phyloP scores from a whole-genome alignment of 139 green algal species.

The Chlamydomonas incerta region DNA sequence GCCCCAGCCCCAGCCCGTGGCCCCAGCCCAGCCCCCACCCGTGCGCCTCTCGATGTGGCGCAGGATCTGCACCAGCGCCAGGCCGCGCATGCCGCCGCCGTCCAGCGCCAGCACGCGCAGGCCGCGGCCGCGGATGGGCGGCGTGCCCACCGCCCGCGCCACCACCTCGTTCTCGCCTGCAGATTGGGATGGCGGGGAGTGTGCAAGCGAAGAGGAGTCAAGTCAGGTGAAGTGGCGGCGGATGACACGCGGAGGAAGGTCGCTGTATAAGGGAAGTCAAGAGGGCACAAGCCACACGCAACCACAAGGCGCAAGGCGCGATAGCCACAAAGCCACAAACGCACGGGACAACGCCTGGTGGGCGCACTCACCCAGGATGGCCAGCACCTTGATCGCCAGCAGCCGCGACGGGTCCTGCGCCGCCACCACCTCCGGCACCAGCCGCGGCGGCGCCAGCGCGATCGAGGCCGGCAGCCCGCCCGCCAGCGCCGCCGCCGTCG shows the following conservation, averaged over 20 bases:
- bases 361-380: slow-evolving; percentile 75
- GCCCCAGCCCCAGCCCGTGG: too few relatives aligned
- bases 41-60: slow-evolving; percentile 75
- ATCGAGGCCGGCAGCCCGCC: slow-evolving; percentile 6
- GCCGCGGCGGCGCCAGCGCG: slow-evolving; percentile 1
- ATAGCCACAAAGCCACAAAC: too few relatives aligned
- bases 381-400: slow-evolving; percentile 76
- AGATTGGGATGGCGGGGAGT: not conserved
- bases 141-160: slow-evolving; percentile 61
- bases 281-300: too few relatives aligned
- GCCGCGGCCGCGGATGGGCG: slow-evolving; percentile 73
- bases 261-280: too few relatives aligned
- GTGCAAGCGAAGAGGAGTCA: not conserved
- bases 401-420: slow-evolving; percentile 28
- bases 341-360: too few relatives aligned
- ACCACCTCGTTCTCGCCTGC: slow-evolving; percentile 85
- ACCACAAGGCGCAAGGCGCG: too few relatives aligned
- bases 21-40: not conserved
- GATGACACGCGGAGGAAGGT: too few relatives aligned
- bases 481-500: not conserved
- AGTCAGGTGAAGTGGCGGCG: not conserved
- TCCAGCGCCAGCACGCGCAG: slow-evolving; percentile 95
- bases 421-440: slow-evolving; percentile 17
- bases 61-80: slow-evolving; percentile 85
- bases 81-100: slow-evolving; percentile 94